Evolutionary conservation across 805 yeast genomes (phyloP).

Genomic region (Metschnikowia hibisci): DNA sequence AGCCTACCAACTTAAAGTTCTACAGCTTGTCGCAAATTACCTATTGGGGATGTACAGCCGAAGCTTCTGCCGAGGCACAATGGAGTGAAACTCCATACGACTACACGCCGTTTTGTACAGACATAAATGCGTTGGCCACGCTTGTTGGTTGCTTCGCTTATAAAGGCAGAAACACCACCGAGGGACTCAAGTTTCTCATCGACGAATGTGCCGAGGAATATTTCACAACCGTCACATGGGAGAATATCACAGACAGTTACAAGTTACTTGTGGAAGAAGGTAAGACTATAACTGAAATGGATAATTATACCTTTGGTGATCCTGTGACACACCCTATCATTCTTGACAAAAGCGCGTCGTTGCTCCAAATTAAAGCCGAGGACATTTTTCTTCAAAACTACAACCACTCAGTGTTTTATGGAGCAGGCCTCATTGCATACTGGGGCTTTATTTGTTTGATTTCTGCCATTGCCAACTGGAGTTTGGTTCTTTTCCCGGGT

Average conservation of each 20-base stretch:
- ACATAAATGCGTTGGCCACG: conserved; percentile 14
- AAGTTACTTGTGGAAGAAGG: conserved; percentile 7
- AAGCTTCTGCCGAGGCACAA: conserved; percentile 4
- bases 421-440: conserved; percentile 42
- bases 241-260: conserved; percentile 12
- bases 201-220: conserved; percentile 7
- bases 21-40: conserved; percentile 10
- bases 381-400: conserved; percentile 36
- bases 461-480: conserved; percentile 42
- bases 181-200: conserved; percentile 5
- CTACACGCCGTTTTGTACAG: conserved; percentile 11
- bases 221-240: conserved; percentile 6
- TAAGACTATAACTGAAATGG: conserved; percentile 8
- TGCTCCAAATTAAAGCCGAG: conserved; percentile 19
- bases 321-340: conserved; percentile 25
- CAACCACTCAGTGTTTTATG: conserved; percentile 35
- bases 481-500: conserved; percentile 36
- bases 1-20: conserved; percentile 9
- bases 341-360: conserved; percentile 9
- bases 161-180: conserved; percentile 6
- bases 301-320: conserved; percentile 8
- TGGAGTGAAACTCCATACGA: conserved; percentile 7
- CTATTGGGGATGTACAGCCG: conserved; percentile 12
- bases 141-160: conserved; percentile 11
- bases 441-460: conserved; percentile 45